These are phyloP conservation scores for Pythium biforme DNA, from an alignment of 352 stramenopile genomes.

Conservation along the genomic window DNA sequence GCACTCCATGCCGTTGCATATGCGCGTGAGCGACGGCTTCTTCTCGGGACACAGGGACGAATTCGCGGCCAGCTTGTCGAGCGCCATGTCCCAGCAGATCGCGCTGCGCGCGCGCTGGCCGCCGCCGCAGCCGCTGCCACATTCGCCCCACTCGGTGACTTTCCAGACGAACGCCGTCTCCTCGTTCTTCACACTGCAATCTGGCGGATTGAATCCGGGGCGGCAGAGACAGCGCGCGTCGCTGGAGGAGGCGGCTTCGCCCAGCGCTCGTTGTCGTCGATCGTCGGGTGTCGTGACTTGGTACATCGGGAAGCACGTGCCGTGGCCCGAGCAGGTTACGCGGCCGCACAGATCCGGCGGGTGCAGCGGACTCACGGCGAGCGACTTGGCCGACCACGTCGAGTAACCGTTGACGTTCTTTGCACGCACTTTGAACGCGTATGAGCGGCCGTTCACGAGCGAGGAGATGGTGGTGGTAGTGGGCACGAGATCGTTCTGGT, in stretches of 20 bases:
- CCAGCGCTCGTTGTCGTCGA: not conserved
- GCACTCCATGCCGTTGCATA: conserved; percentile 79
- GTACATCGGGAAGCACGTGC: conserved; percentile 71
- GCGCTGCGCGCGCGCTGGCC: conserved; percentile 45
- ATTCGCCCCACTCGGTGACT: conserved; percentile 55
- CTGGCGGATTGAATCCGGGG: conserved; percentile 52
- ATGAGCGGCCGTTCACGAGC: conserved; percentile 59
- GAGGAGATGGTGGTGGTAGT: conserved; percentile 43
- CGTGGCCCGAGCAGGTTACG: conserved; percentile 58
- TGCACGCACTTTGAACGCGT: conserved; percentile 69
- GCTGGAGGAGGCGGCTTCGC: not conserved
- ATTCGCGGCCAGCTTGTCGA: conserved; percentile 25
- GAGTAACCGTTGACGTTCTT: conserved; percentile 65
- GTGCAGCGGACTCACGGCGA: conserved; percentile 66
- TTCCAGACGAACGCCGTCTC: conserved; percentile 44
- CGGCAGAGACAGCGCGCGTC: conserved; percentile 61
- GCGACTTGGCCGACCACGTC: conserved; percentile 70
- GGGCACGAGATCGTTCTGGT: conserved; percentile 24
- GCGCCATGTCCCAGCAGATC: conserved; percentile 37
- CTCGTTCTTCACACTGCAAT: conserved; percentile 61
- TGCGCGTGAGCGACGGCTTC: conserved; percentile 55
- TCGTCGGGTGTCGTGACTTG: conserved; percentile 19
- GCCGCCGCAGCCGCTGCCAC: conserved; percentile 61
- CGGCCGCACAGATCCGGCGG: conserved; percentile 66
- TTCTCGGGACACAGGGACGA: conserved; percentile 35